Evolutionary conservation across 176 grass and related monocot species (phyloP).

Genomic region (Aegilops speltoides): DNA sequence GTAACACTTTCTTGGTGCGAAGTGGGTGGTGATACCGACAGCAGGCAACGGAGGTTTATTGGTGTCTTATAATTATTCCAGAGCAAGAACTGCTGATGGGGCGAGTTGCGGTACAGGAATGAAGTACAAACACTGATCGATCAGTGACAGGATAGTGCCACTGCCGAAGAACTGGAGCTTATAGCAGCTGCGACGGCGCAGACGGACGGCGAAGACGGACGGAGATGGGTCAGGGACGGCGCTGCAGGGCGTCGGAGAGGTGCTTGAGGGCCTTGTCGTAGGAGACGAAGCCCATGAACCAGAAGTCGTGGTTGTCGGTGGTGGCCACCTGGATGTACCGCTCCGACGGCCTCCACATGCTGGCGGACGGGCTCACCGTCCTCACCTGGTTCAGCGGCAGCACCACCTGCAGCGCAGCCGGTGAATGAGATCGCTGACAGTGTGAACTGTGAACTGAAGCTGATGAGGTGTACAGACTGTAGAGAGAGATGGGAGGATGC

Average conservation of each 20-base stretch:
- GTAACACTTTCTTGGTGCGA: background rate
- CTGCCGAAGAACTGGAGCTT: background rate
- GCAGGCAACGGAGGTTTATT: background rate
- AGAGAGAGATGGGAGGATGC: background rate
- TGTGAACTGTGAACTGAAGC: background rate
- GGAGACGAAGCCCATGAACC: conserved; percentile 93
- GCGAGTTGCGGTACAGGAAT: background rate
- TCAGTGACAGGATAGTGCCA: background rate
- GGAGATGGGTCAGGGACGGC: conserved; percentile 12
- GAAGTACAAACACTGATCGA: background rate
- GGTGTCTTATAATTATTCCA: background rate
- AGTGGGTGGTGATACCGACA: background rate
- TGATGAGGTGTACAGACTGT: background rate
- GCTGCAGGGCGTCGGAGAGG: conserved; percentile 53
- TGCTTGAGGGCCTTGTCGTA: conserved; percentile 83
- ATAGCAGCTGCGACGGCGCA: background rate
- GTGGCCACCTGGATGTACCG: conserved; percentile 78
- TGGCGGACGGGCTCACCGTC: conserved; percentile 64
- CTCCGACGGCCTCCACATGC: conserved; percentile 44
- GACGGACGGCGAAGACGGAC: no score
- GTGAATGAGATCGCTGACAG: background rate
- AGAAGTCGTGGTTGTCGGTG: conserved; percentile 71
- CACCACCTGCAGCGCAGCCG: conserved; percentile 43
- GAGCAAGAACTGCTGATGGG: background rate
- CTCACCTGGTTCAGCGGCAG: conserved; percentile 57